These are phyloP conservation scores for Handroanthus guayacan DNA, from an alignment of 257 asterid genomes.

Conservation along the genomic window DNA sequence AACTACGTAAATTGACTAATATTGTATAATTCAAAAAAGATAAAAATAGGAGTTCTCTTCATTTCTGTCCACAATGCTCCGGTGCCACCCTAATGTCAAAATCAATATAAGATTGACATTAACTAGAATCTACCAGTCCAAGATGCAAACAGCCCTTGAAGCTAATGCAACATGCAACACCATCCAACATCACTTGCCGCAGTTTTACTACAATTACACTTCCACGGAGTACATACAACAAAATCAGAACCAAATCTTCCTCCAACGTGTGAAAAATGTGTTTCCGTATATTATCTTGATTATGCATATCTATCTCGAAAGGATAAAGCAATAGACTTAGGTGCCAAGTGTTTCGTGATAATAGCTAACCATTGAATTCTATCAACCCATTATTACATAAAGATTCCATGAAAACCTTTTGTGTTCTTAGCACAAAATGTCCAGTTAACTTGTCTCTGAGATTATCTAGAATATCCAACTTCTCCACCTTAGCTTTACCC, in stretches of 20 bases:
- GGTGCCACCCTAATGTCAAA: background rate
- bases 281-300: background rate
- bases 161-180: background rate
- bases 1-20: background rate
- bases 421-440: background rate
- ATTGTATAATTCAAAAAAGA: background rate
- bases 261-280: background rate
- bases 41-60: background rate
- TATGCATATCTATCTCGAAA: background rate
- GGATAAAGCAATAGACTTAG: background rate
- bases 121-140: background rate
- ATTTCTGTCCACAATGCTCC: background rate
- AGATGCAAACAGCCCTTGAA: background rate
- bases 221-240: background rate
- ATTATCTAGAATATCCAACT: background rate
- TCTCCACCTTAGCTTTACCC: background rate
- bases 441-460: background rate
- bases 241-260: slow-evolving; percentile 11
- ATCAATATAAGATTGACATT: background rate
- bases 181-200: slow-evolving; percentile 11
- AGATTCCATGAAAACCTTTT: background rate
- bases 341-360: background rate
- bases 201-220: background rate
- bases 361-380: background rate
- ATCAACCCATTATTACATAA: background rate